A percentile compares a stretch with the other conserved stretches of the same genome.
phyloP scores from a whole-genome alignment of 768 basidiomycete species.

The Pleurotus tuber-regium region DNA sequence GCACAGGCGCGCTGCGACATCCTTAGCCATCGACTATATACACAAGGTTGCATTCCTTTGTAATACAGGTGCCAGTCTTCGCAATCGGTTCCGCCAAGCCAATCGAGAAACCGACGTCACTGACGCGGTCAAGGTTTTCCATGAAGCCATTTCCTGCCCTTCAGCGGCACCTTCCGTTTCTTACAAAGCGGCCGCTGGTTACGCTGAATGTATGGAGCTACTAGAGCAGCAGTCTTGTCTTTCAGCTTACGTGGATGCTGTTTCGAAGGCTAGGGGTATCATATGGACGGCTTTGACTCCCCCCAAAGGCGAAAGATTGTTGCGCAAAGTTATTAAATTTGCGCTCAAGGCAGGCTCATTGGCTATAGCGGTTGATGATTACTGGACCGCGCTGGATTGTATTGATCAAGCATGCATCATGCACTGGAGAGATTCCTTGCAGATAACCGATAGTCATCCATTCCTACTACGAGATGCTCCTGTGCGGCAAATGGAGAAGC shows the following conservation, averaged over 20 bases:
- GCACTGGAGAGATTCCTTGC: background rate
- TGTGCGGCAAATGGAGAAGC: background rate
- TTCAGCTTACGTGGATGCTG: background rate
- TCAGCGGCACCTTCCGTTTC: background rate
- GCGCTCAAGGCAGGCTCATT: background rate
- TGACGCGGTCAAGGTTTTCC: background rate
- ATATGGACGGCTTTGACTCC: background rate
- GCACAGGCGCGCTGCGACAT: background rate
- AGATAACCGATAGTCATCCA: background rate
- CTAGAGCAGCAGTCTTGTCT: background rate
- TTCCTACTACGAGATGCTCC: background rate
- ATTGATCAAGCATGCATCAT: background rate
- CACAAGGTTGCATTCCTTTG: background rate
- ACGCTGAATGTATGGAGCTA: background rate
- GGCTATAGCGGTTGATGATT: background rate
- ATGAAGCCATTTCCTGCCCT: background rate
- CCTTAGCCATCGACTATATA: background rate
- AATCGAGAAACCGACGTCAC: background rate
- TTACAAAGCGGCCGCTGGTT: background rate
- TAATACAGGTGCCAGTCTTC: background rate
- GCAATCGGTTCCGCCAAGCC: background rate
- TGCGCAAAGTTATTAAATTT: background rate
- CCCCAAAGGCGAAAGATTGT: background rate
- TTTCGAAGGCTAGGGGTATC: background rate
- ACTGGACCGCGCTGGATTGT: background rate